Evolutionary conservation across 495 filamentous ascomycete species (phyloP).

Genomic region (Aspergillus nidulans): DNA sequence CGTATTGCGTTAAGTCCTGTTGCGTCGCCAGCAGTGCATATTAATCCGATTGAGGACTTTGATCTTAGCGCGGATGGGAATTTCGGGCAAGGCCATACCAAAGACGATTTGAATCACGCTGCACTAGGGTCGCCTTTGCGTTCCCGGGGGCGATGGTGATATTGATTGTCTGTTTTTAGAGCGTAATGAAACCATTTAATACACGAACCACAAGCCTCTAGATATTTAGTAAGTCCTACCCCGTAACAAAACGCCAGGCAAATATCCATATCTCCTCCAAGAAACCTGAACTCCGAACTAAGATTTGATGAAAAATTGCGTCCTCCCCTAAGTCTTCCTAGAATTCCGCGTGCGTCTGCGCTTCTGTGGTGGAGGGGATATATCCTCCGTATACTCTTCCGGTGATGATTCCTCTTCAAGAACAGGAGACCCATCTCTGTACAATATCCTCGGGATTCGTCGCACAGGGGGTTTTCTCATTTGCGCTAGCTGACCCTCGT

Average conservation of each 20-base stretch:
- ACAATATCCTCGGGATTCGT: not conserved
- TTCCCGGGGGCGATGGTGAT: constrained; percentile 6
- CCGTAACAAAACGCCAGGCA: too few species aligned
- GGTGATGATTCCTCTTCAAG: not conserved
- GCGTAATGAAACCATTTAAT: not conserved
- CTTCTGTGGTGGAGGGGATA: constrained; percentile 15
- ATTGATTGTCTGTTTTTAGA: not conserved
- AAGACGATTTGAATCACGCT: not conserved
- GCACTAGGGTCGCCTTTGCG: constrained; percentile 13
- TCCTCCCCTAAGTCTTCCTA: not conserved
- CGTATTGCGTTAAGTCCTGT: constrained; percentile 74
- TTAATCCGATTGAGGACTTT: constrained; percentile 31
- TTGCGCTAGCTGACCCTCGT: constrained; percentile 8
- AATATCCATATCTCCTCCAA: too few species aligned
- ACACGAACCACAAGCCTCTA: not conserved
- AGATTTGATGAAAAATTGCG: not conserved
- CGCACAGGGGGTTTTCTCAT: constrained; percentile 1
- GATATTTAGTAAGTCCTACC: not conserved
- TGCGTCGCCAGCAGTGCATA: constrained; percentile 51
- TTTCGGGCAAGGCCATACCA: not conserved
- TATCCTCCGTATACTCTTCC: not conserved
- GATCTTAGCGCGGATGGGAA: constrained; percentile 21
- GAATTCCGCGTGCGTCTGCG: constrained; percentile 24
- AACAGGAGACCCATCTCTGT: not conserved
- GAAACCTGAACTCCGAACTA: not conserved